Conservation (phyloP, 2,329 filamentous ascomycete species). For the Septoria petroselini region DNA sequence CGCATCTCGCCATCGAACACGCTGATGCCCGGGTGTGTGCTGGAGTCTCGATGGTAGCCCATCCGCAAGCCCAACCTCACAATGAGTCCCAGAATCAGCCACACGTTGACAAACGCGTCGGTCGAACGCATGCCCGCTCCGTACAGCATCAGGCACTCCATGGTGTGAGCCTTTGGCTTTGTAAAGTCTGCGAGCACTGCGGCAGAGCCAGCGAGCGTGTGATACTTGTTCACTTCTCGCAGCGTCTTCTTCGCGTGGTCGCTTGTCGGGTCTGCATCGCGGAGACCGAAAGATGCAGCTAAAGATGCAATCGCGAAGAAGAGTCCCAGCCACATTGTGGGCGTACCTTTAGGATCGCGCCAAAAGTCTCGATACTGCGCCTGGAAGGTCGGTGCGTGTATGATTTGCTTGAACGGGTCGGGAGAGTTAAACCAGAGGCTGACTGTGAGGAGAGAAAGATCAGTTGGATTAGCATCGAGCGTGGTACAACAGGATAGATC, state of each 20-base stretch:
- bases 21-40: constrained; percentile 43
- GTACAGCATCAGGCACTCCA: constrained; percentile 43
- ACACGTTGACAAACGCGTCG: constrained; percentile 39
- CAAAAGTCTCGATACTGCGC: constrained; percentile 48
- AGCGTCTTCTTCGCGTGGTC: constrained; percentile 24
- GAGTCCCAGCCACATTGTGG: constrained; percentile 49
- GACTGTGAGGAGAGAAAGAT: constrained; percentile 10
- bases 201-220: constrained; percentile 34
- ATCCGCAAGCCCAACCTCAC: constrained; percentile 43
- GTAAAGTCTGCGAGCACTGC: constrained; percentile 43
- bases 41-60: constrained; percentile 49
- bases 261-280: constrained; percentile 28
- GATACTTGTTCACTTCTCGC: constrained; percentile 30
- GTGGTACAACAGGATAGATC: no score
- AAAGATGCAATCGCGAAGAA: constrained; percentile 49
- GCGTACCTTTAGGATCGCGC: constrained; percentile 38
- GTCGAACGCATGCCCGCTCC: constrained; percentile 32
- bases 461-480: no score
- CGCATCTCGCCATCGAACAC: constrained; percentile 49
- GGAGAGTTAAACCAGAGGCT: constrained; percentile 39
- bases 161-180: constrained; percentile 44
- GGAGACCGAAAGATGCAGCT: constrained; percentile 35
- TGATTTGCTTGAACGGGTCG: constrained; percentile 50
- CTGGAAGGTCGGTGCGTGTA: constrained; percentile 54
- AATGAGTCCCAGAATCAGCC: constrained; percentile 44